Evolutionary conservation across 352 stramenopile genomes (phyloP), one percentile per base, ranked within the genome.

Genomic region (Globisporangium yorkense): DNA sequence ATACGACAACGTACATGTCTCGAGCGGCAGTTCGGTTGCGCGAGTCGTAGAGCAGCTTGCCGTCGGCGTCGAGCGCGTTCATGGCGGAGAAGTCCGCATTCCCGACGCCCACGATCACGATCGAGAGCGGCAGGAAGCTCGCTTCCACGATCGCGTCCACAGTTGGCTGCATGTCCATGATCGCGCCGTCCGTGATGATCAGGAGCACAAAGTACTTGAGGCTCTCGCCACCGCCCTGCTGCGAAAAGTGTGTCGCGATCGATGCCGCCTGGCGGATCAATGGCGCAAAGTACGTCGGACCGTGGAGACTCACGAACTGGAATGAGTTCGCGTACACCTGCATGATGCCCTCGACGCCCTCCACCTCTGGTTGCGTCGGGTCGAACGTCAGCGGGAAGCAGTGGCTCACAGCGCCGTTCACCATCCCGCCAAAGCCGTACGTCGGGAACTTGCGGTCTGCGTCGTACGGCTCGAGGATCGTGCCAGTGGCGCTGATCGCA

Each of bases 51-150:
- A 90, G 63, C 31, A 87, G 44, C 40, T 87, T 87, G 45, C 66
- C 76, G 51, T 90, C 80, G 7, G 68, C 66, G 53, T 88, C 77
- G 43, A 88, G 73, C 37, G 46, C 55, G 47, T 87, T 71, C 80
- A 90, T 88, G 6, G 80, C 74, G 1, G 66, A 77, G 27, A 90
- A 90, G 48, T 87, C 72, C 2, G 80, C 79, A 27, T 91, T 85
- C 18, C 85, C 85, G 31, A 95, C 85, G 16, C 80, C 83, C 5
- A 91, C 80, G 60, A 94, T 89, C 43, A 94, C 76, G 50, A 94
- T 90, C 27, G 77, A 89, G 41, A 94, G 63, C 0, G 85, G 80
- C 51, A 90, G 67, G 16, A 70, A 71, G 13, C 75, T 88, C 18
- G 83, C 83, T 21, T 68, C 62, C n/a, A 86, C 74, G 24, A 95